A percentile compares a stretch with the other conserved stretches of the same genome.
phyloP scores from a whole-genome alignment of 306 rosid genomes.

The Coriaria nepalensis region DNA sequence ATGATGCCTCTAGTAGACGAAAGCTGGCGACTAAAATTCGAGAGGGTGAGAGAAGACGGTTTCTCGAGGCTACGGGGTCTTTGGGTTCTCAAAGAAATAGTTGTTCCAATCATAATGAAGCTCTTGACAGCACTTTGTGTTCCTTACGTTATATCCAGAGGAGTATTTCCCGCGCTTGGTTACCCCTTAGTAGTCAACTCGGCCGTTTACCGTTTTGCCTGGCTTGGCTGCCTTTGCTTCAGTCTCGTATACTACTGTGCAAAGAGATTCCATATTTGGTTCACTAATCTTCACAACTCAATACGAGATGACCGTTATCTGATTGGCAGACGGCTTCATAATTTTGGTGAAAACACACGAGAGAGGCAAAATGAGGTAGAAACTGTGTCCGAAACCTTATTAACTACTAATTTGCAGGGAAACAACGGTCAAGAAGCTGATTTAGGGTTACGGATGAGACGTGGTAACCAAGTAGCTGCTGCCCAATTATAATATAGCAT shows the following conservation, averaged over 20 bases:
- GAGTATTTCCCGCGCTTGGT: constrained; percentile 83
- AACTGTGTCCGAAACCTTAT: constrained; percentile 14
- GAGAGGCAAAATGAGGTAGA: constrained; percentile 29
- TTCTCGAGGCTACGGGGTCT: constrained; percentile 94
- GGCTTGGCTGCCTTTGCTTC: constrained; percentile 87
- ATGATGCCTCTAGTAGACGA: constrained; percentile 96
- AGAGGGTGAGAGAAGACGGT: constrained; percentile 94
- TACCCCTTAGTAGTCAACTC: constrained; percentile 91
- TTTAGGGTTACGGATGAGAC: constrained; percentile 59
- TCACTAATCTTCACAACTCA: constrained; percentile 94
- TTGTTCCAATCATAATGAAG: constrained; percentile 87
- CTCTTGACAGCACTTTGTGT: constrained; percentile 86
- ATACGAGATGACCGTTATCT: constrained; percentile 94
- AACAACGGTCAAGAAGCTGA: constrained; percentile 39
- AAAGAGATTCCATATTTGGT: constrained; percentile 94
- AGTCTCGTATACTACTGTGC: constrained; percentile 83
- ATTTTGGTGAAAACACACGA: constrained; percentile 52
- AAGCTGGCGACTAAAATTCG: constrained; percentile 87
- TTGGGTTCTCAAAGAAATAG: constrained; percentile 95
- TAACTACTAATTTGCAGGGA: constrained; percentile 19
- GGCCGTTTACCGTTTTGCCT: constrained; percentile 93
- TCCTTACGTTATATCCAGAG: constrained; percentile 85
- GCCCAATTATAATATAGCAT: too few species aligned
- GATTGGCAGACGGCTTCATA: constrained; percentile 85
- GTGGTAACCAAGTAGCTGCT: constrained; percentile 22